Evolutionary conservation across 805 yeast species (phyloP).

Genomic region (Lachancea quebecensis): DNA sequence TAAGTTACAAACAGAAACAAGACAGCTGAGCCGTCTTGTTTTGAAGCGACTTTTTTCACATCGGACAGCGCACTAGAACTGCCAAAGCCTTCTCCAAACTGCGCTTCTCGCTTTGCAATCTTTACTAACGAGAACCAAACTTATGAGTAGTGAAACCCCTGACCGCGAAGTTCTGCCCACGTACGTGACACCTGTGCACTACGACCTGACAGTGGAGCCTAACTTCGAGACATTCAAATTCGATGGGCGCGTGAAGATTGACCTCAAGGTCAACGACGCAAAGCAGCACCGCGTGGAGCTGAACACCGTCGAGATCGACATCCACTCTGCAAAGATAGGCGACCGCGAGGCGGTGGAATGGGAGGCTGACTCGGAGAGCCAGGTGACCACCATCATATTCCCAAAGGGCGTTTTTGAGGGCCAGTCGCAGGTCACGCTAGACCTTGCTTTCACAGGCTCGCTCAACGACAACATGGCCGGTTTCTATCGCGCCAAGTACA

Average conservation of each 20-base stretch:
- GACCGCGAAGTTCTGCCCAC: slow-evolving; percentile 48
- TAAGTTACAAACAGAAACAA: not conserved
- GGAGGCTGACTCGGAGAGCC: slow-evolving; percentile 45
- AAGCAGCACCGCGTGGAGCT: slow-evolving; percentile 41
- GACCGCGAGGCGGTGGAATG: slow-evolving; percentile 34
- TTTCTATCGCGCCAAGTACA: slow-evolving; percentile 65
- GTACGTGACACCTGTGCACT: slow-evolving; percentile 66
- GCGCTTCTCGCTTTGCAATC: not conserved
- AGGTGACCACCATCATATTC: slow-evolving; percentile 57
- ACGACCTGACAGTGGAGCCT: slow-evolving; percentile 62
- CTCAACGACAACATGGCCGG: slow-evolving; percentile 79
- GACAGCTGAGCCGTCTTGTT: not conserved
- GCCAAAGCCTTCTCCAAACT: too few relatives aligned
- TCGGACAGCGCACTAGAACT: too few relatives aligned
- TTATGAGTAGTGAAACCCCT: slow-evolving; percentile 15
- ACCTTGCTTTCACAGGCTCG: slow-evolving; percentile 50
- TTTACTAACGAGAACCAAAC: slow-evolving; percentile 2
- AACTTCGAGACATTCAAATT: slow-evolving; percentile 51
- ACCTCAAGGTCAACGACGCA: slow-evolving; percentile 44
- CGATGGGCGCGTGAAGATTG: slow-evolving; percentile 48
- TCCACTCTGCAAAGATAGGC: slow-evolving; percentile 41
- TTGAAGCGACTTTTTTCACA: too few relatives aligned
- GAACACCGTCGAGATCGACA: slow-evolving; percentile 60
- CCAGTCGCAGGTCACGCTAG: slow-evolving; percentile 34
- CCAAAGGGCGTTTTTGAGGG: slow-evolving; percentile 35